Base-by-base conservation (phyloP, 768 basidiomycete species). In the Psilocybe cubensis region DNA sequence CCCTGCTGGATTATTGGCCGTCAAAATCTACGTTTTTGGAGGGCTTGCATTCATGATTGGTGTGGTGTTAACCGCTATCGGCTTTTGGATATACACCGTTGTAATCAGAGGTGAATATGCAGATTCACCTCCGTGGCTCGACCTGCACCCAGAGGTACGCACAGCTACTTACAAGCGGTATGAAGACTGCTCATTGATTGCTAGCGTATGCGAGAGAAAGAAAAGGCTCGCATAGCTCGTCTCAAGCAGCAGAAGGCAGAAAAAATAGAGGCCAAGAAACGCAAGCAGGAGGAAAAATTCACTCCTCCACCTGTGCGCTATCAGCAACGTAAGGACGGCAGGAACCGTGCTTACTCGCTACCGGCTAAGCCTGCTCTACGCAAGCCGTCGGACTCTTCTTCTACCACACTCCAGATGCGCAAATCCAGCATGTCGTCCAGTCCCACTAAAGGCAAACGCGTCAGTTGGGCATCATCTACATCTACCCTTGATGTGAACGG, bases 401-500 rank as follows among this genome's bases (percentile, higher is more conserved):
- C 24, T 35, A 50, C 29, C 43, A 33, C 55, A 20, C 8, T 31
- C 24, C 48, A 59, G 48, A 46, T 53, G 40, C 31, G 63, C 23
- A 55, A 63, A 50, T 61, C 65, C 5, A 38, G 35, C 14, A 14
- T 38, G 14, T 38, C 35, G 12, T 11, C 35, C 29, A 61, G 58
- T 18, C 52, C 61, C 10, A 54, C 61, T 18, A 50, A 59, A 27
- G 49, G 61, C 33, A 68, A 69, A 45, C 64, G 68, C n/a, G 67
- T 70, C 7, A 71, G 69, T 42, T 70, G 70, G 69, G 70, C 72
- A 1, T 67, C 69, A 10, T 70, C 66, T 5, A 62, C 65, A 10
- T 61, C 63, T 7, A 70, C 68, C 10, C 58, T 67, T 20, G 63
- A 68, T 24, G 59, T 50, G 10, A 59, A 63, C n/a, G 64, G 65